Base-by-base conservation (phyloP, 108 stramenopile species). In the Fistulifera pelliculosa region DNA sequence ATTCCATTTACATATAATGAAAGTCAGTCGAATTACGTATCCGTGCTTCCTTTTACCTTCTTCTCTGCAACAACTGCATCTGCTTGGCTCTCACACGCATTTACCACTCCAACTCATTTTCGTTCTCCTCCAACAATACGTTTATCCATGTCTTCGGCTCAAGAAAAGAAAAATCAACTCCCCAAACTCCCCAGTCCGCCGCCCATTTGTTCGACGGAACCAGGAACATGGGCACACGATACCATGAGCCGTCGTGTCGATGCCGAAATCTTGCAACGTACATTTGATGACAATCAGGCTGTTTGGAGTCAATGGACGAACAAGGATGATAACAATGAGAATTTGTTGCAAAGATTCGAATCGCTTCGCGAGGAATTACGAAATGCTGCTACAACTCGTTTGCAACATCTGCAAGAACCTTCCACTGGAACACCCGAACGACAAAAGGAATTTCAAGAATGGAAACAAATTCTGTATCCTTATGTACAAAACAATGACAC, bases 221-320 rank as follows among this genome's bases (percentile, higher is more conserved):
- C 90, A 8, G 94, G 94, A 22, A 94, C 93, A 44, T 98, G 96
- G 96, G 94, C 96, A 0, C 66, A 96, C 55, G 94, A 96, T 70
- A 98, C 96, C 27, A 96, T 98, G 96, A 68, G 68, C 7, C 83
- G 95, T 25, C 82, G 96, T 7, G 68, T 98, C 22, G 83, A 94
- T 60, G 69, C 73, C 47, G 94, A 97, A 58, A 97, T 96, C 43
- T 57, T 98, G 22, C 77, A 88, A 49, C 73, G 94, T 15, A 94
- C 93, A 0, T 93, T 69, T 27, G 85, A 94, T 25, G 94, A 91
- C 57, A 91, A 90, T 56, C 61, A 81, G 48, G 78, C 67, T 22
- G 51, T 60, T 21, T 80, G 83, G 53, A 57, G 71, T 47, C 48
- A 69, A 1, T 35, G 31, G 31, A 35, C n/a, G n/a, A n/a, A 8